phyloP scores from a whole-genome alignment of 2,329 filamentous ascomycete species.

The Fusarium sp. region DNA sequence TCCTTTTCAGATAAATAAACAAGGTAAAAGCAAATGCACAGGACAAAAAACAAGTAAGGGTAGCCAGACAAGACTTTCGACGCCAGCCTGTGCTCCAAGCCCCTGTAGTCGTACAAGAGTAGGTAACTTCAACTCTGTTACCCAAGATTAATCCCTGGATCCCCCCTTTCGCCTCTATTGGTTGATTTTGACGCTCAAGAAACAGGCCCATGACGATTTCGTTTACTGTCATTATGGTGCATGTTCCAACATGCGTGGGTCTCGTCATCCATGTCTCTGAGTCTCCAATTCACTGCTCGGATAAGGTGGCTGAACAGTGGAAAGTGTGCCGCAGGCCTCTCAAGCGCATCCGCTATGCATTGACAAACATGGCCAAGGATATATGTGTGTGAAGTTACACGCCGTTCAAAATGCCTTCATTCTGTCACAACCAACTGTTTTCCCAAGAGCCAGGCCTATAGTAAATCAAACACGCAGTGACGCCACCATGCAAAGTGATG shows the following conservation, averaged over 20 bases:
- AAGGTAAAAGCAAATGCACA: constrained; percentile 24
- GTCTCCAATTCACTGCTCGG: background rate
- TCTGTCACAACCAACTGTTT: constrained; percentile 39
- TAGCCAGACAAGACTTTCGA: constrained; percentile 35
- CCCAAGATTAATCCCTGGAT: constrained; percentile 47
- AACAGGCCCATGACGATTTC: constrained; percentile 32
- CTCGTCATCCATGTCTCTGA: constrained; percentile 8
- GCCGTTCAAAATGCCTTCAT: constrained; percentile 43
- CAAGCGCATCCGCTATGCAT: constrained; percentile 22
- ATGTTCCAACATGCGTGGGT: constrained; percentile 12
- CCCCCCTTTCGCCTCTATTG: constrained; percentile 35
- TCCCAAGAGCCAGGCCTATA: constrained; percentile 37
- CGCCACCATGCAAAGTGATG: constrained; percentile 55
- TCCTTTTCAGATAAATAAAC: constrained; percentile 32
- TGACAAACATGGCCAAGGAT: constrained; percentile 20
- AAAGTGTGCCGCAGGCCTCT: constrained; percentile 8
- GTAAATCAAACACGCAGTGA: constrained; percentile 45
- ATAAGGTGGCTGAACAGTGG: background rate
- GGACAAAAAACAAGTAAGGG: constrained; percentile 24
- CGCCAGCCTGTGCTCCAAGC: constrained; percentile 41
- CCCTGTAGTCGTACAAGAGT: constrained; percentile 52
- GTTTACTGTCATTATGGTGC: constrained; percentile 33
- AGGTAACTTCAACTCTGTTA: constrained; percentile 50
- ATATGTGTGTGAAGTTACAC: constrained; percentile 20
- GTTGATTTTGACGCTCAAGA: constrained; percentile 27